phyloP scores from a whole-genome alignment of 2,329 filamentous ascomycete genomes.

The Arthrobotrys pseudoclavata region DNA sequence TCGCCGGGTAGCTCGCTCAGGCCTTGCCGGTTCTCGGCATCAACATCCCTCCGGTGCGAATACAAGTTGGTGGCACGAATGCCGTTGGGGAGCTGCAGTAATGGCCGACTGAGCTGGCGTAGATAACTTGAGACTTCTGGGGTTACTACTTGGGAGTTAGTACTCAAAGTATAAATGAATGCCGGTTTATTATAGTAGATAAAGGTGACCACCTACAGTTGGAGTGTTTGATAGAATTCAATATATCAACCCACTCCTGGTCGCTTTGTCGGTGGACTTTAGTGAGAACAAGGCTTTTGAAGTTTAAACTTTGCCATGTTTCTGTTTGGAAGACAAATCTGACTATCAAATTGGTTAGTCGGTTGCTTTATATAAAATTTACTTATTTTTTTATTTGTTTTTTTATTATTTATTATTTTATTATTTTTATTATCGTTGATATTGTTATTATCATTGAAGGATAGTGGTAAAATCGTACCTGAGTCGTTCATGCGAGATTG shows the following conservation, averaged over 20 bases:
- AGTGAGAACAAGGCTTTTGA: slow-evolving; percentile 71
- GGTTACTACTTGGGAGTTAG: slow-evolving; percentile 32
- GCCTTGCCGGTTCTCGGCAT: slow-evolving; percentile 63
- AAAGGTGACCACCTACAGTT: slow-evolving; percentile 5
- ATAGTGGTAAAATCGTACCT: slow-evolving; percentile 4
- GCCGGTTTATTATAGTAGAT: background rate
- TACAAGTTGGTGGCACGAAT: slow-evolving; percentile 63
- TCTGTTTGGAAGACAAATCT: slow-evolving; percentile 74
- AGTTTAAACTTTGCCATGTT: slow-evolving; percentile 72
- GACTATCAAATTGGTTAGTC: slow-evolving; percentile 65
- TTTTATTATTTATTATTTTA: background rate
- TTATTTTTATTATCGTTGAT: background rate
- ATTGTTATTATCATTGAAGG: too few relatives aligned
- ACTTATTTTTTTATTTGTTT: background rate
- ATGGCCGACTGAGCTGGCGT: slow-evolving; percentile 55
- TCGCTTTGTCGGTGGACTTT: slow-evolving; percentile 74
- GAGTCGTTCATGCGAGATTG: slow-evolving; percentile 53
- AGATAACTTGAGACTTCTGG: slow-evolving; percentile 45
- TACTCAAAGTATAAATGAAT: background rate
- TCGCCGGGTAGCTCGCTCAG: slow-evolving; percentile 32
- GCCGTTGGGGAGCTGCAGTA: slow-evolving; percentile 46
- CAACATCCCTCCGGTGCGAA: slow-evolving; percentile 65
- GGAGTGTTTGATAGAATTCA: slow-evolving; percentile 70
- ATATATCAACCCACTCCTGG: slow-evolving; percentile 70
- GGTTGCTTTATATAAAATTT: background rate